Base-by-base conservation (phyloP, 352 stramenopile species). In the Phytophthora sp. region DNA sequence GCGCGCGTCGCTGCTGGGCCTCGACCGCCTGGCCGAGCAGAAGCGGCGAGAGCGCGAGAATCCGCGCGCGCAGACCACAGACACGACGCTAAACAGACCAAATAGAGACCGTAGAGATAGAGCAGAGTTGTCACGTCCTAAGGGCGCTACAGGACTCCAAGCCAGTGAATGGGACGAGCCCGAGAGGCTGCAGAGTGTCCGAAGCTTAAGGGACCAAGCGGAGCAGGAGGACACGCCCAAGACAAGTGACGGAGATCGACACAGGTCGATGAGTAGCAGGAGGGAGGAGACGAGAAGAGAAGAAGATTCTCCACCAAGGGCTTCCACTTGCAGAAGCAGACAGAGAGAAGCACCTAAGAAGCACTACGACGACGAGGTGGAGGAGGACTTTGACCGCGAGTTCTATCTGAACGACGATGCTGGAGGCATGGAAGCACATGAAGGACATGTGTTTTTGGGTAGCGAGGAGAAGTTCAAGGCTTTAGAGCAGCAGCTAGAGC, bases 341-440 rank as follows among this genome's bases (percentile, higher is more conserved):
- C 50, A 54, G 32, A 66, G 26, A 24, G 63, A 82, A 28, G 77
- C 66, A 0, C 77, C 84, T 1, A 94, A 93, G 69, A 91, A 88
- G 49, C 46, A 87, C 18, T 95, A 95, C 72, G 82, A 91, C 5
- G 87, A 94, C 35, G 58, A 79, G 13, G 83, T 78, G 3, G 91
- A 98, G 53, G 89, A 97, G 58, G 83, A 97, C 21, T 99, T 99
- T 55, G 94, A 98, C 76, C 80, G 94, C 20, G 78, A 97, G 57
- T 99, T 98, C 58, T 99, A 99, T 61, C 74, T 98, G n/a, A 84
- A 91, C 24, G 94, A 99, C 58, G 91, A 98, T 48, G 81, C 69
- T 18, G 75, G 84, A 27, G 84, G 78, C 20, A 65, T 75, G 6
- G 76, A 92, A 26, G 42, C 64, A 20, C 72, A 86, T 37, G 84